Conservation (phyloP, 2,329 filamentous ascomycete species). For the Sphaerulina vaccinii region DNA sequence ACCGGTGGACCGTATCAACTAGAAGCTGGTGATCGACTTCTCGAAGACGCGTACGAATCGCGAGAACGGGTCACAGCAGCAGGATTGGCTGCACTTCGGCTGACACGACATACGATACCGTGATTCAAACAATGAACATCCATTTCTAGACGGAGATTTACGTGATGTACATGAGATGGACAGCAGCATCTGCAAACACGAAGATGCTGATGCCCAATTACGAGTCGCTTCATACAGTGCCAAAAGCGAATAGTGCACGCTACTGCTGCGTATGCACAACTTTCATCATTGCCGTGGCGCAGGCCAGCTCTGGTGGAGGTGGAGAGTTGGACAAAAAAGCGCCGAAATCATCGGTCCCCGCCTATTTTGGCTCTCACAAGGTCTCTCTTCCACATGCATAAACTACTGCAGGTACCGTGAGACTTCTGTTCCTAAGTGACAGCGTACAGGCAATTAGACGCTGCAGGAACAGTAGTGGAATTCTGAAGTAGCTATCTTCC, state of each 20-base stretch:
- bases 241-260: conserved; percentile 7
- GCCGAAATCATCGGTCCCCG: background rate
- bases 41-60: conserved; percentile 10
- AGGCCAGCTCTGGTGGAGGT: background rate
- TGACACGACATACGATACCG: conserved; percentile 3
- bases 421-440: conserved; percentile 6
- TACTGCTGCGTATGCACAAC: conserved; percentile 5
- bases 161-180: background rate
- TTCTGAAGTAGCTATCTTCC: background rate
- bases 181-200: background rate
- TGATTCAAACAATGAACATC: background rate
- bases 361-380: background rate
- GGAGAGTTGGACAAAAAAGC: background rate
- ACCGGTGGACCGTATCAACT: conserved; percentile 8
- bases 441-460: conserved; percentile 13
- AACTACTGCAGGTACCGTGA: conserved; percentile 21
- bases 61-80: too few species aligned
- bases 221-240: conserved; percentile 4
- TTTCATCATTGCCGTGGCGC: background rate
- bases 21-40: conserved; percentile 14
- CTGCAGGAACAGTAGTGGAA: conserved; percentile 14
- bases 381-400: conserved; percentile 14
- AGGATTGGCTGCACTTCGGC: background rate
- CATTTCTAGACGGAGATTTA: background rate
- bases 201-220: conserved; percentile 10